These are phyloP conservation scores for Thalassiosira pacifica DNA, from an alignment of 352 stramenopile genomes.

Conservation along the genomic window DNA sequence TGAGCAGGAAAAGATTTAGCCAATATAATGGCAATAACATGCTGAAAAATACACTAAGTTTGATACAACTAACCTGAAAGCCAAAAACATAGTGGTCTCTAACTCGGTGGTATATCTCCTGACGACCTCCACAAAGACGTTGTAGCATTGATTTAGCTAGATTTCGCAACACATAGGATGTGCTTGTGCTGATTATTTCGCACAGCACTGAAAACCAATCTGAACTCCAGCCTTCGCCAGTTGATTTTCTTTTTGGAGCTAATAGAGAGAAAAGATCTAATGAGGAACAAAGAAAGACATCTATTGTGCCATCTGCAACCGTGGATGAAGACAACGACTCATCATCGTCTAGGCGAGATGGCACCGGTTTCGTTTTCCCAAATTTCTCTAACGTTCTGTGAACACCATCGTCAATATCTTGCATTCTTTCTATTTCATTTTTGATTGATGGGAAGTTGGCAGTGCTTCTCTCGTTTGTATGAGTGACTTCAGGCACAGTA, in stretches of 20 bases:
- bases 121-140: slow-evolving; percentile 73
- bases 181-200: slow-evolving; percentile 76
- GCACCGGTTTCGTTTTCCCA: slow-evolving; percentile 50
- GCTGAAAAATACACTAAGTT: neutral
- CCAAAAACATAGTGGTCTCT: slow-evolving; percentile 84
- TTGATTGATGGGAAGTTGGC: slow-evolving; percentile 46
- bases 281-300: slow-evolving; percentile 56
- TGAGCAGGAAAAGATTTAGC: neutral
- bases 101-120: slow-evolving; percentile 78
- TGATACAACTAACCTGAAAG: slow-evolving; percentile 54
- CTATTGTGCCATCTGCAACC: slow-evolving; percentile 46
- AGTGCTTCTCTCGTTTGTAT: slow-evolving; percentile 6
- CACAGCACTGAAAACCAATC: slow-evolving; percentile 84
- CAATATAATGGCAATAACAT: slow-evolving; percentile 9
- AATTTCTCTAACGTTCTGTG: slow-evolving; percentile 70
- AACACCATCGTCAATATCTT: slow-evolving; percentile 76
- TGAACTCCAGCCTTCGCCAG: slow-evolving; percentile 47
- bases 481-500: slow-evolving; percentile 2
- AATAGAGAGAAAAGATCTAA: slow-evolving; percentile 65
- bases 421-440: slow-evolving; percentile 56
- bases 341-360: slow-evolving; percentile 27
- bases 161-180: slow-evolving; percentile 47
- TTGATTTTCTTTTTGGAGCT: slow-evolving; percentile 44
- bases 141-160: slow-evolving; percentile 79
- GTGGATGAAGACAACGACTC: slow-evolving; percentile 30